Evolutionary conservation across 75 land plant species (phyloP), one percentile per base, ranked within the genome.

Genomic region (Adiantum capillusveneris): DNA sequence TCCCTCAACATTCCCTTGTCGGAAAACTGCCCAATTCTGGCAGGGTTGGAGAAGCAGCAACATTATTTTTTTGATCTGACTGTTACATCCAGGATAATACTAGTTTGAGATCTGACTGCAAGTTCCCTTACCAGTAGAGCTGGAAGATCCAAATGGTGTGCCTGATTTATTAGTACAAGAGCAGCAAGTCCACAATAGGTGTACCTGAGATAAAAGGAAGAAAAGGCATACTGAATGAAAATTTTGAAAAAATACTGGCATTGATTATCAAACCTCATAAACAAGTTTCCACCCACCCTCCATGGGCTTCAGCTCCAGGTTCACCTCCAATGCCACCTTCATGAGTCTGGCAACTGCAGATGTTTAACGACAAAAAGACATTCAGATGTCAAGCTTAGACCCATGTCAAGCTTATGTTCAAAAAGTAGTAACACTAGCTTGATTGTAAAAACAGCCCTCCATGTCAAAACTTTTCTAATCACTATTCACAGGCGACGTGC

Each of bases 261-360:
- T 34, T 34, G 7, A 34, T 9, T 9, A 5, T 34, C 3, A 34
- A 5, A 34, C 9, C 9, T 34, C 9, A 34, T 5, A 34, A 34
- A 9, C 9, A 34, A 34, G 3, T 34, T 34, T 34, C 37, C 37
- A 34, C 7, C 37, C 80, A 95, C 99, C 99, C 99, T 63, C 99
- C 99, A 86, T 95, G 99, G 63, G 99, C 99, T 78, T 95, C 99
- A 53, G 99, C 77, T 53, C 85, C 87, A 56, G 99, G 99, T 56
- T 95, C 99, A 37, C 91, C 96, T 65, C 83, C 81, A 79, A 95
- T 90, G 25, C 99, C 99, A 57, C 99, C 99, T 71, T 95, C 99
- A 71, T 80, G 90, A 48, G 99, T 95, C 63, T 95, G 99, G 69
- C 99, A 95, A 53, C 99, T 95, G 69, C 63, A 75, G n/a, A n/a